A percentile compares a stretch with the other conserved stretches of the same genome.
Conservation (phyloP, 345 rosid genomes). For the Eucalyptus pauciflora region DNA sequence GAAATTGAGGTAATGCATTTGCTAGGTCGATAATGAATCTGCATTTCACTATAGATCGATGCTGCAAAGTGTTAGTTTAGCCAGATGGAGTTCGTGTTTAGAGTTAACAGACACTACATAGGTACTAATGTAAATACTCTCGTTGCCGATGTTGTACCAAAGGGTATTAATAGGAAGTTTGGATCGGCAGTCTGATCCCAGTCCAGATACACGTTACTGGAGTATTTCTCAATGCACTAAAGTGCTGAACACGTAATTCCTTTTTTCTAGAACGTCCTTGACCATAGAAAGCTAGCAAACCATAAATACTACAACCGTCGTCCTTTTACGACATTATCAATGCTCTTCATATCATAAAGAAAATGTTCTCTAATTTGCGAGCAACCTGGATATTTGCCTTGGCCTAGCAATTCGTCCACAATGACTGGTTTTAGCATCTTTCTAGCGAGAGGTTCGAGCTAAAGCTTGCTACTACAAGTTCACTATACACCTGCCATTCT, state of each 20-base stretch:
- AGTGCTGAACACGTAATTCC: neutral
- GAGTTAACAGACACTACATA: neutral
- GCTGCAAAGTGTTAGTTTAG: neutral
- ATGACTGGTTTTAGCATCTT: neutral
- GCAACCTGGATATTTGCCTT: neutral
- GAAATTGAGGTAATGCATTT: conserved; percentile 69
- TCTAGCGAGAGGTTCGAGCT: neutral
- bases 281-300: neutral
- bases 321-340: neutral
- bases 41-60: neutral
- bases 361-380: neutral
- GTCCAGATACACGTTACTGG: neutral
- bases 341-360: neutral
- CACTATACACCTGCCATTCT: neutral
- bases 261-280: neutral
- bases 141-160: neutral
- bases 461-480: neutral
- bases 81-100: neutral
- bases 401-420: neutral
- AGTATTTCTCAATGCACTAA: neutral
- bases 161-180: neutral
- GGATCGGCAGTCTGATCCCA: neutral
- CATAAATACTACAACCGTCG: neutral
- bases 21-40: neutral
- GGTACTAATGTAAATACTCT: neutral